These are phyloP conservation scores for Lentinus tigrinus DNA, from an alignment of 768 basidiomycete species.

Conservation along the genomic window DNA sequence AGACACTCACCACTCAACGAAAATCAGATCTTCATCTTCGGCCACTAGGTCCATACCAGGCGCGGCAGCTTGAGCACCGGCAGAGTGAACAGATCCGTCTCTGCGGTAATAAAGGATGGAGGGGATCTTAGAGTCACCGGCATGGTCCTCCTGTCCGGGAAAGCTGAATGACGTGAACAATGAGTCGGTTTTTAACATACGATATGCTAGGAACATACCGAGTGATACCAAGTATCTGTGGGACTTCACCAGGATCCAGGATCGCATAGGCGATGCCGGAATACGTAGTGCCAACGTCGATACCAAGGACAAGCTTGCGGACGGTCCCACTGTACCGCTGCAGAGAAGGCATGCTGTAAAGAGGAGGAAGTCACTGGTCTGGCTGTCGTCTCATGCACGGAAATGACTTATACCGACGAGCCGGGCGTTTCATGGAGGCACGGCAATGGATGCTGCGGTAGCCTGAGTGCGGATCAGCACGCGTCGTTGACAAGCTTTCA, in stretches of 20 bases:
- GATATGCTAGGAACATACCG: too few relatives aligned
- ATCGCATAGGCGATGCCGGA: conserved; percentile 48
- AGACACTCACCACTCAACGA: conserved; percentile 24
- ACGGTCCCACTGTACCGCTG: conserved; percentile 38
- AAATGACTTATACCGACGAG: too few relatives aligned
- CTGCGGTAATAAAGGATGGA: conserved; percentile 48
- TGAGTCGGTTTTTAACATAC: background rate
- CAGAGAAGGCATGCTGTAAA: background rate
- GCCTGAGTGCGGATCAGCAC: too few relatives aligned
- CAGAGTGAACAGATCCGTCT: conserved; percentile 36
- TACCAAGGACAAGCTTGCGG: conserved; percentile 46
- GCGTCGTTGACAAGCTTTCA: too few relatives aligned
- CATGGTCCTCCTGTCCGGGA: conserved; percentile 39
- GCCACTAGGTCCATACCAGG: conserved; percentile 4
- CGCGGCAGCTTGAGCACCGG: conserved; percentile 42
- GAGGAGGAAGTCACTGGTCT: too few relatives aligned
- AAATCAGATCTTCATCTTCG: background rate
- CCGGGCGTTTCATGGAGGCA: too few relatives aligned
- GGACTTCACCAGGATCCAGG: conserved; percentile 36
- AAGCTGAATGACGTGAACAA: conserved; percentile 23
- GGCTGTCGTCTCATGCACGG: too few relatives aligned
- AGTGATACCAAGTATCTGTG: conserved; percentile 44
- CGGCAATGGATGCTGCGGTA: background rate
- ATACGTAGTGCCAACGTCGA: conserved; percentile 53
- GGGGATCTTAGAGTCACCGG: conserved; percentile 47